Base-by-base conservation (phyloP, 2,329 filamentous ascomycete species). In the Neofusicoccum sp. region DNA sequence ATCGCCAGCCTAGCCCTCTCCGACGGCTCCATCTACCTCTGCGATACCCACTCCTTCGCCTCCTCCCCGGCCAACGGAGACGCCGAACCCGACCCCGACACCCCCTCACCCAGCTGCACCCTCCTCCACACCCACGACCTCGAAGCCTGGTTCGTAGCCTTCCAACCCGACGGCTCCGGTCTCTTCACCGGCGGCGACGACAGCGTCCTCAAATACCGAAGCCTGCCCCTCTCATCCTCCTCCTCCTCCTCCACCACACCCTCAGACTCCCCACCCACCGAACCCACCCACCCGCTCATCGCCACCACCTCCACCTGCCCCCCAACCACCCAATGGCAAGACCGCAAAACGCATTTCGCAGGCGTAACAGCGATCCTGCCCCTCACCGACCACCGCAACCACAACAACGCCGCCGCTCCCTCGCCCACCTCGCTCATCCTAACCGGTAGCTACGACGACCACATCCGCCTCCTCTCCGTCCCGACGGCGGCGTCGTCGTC, bases 401-500 rank as follows among this genome's bases (percentile, higher is more conserved):
- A 11, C 31, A 22, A 11, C 2, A 11, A 37, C 22, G 4, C 6
- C 33, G n/a, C 82, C 1, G 22, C 79, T 2, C 70, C 74, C 1
- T 68, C 72, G 0, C 45, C 4, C 67, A 73, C 7, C 7, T 78
- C 79, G 3, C 71, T 95, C 4, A 76, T 96, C 2, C 71, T 97
- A 2, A 97, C 93, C 0, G 95, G 95, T 3, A 96, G 92, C 72
- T 99, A 98, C 71, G 95, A 98, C 70, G 93, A 98, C 69, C 81
- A 84, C 65, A 80, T 98, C 16, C 86, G 94, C 11, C 80, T 97
- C 1, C 83, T 90, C 54, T 74, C 82, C 1, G 77, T 67, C 73
- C 71, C 75, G 3, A 33, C 63, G 2, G 50, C 70, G 9, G 74
- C 79, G 14, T 8, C 14, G 6, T 16, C 33, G 9, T 22, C 22